Evolutionary conservation across 352 stramenopile species (phyloP).

Genomic region (Globisporangium ultimum): DNA sequence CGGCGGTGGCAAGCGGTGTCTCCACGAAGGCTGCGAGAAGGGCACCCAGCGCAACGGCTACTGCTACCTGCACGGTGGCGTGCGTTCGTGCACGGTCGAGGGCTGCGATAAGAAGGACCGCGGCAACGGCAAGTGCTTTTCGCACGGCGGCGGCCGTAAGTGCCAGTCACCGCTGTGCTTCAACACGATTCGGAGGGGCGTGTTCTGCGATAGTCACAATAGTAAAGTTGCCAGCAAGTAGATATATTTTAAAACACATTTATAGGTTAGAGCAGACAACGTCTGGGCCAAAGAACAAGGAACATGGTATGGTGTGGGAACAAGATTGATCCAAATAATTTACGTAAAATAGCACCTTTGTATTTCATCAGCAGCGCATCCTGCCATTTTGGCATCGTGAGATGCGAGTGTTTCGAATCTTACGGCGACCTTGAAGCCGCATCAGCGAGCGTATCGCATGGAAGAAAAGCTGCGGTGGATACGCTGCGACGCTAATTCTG

Average conservation of each 20-base stretch:
- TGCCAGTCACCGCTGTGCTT: constrained; percentile 65
- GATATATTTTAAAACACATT: neutral
- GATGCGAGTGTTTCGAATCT: neutral
- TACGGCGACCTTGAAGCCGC: too few species aligned
- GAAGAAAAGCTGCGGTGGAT: too few species aligned
- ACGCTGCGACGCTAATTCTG: too few species aligned
- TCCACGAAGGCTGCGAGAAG: constrained; percentile 71
- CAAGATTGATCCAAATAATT: constrained; percentile 3
- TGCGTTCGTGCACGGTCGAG: constrained; percentile 64
- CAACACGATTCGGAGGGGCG: constrained; percentile 60
- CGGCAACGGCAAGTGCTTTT: constrained; percentile 83
- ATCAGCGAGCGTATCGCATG: too few species aligned
- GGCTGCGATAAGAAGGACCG: constrained; percentile 81
- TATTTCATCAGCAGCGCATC: too few species aligned
- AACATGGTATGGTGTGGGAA: too few species aligned
- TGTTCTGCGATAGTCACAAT: constrained; percentile 56
- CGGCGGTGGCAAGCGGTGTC: constrained; percentile 76
- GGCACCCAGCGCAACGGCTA: constrained; percentile 78
- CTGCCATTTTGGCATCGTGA: too few species aligned
- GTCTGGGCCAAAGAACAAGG: too few species aligned
- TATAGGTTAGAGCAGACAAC: constrained; percentile 1
- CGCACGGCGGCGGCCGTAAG: constrained; percentile 66
- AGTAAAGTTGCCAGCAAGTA: constrained; percentile 21
- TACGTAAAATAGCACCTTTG: constrained; percentile 10
- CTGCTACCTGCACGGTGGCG: constrained; percentile 76